phyloP scores from a whole-genome alignment of 1,284 basidiomycete species.

The Cutaneotrichosporon sp. region DNA sequence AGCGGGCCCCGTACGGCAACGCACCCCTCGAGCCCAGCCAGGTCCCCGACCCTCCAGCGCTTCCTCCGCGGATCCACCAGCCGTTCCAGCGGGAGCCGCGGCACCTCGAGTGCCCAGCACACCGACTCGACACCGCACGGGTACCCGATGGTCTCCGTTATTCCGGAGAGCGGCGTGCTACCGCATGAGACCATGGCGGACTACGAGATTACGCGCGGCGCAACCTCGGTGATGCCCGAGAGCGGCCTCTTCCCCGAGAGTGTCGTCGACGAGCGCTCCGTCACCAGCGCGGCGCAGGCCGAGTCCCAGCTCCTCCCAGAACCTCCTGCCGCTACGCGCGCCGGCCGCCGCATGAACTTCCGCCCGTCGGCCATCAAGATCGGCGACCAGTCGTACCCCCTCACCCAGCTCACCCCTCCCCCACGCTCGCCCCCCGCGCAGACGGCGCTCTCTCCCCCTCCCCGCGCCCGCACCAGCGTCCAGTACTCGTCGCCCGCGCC shows the following conservation, averaged over 20 bases:
- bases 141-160: neutral
- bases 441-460: neutral
- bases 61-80: neutral
- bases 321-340: neutral
- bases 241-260: constrained; percentile 1
- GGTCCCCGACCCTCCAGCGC: constrained; percentile 4
- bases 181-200: neutral
- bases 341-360: constrained; percentile 1
- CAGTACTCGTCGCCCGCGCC: neutral
- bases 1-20: neutral
- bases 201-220: neutral
- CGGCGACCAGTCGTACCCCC: neutral
- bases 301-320: constrained; percentile 9
- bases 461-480: neutral
- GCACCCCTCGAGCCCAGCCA: neutral
- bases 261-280: neutral
- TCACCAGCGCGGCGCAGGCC: neutral
- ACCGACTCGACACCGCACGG: neutral
- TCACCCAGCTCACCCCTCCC: neutral
- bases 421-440: neutral
- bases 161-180: constrained; percentile 4
- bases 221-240: neutral
- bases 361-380: neutral
- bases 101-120: neutral
- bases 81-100: neutral